phyloP scores from a whole-genome alignment of 495 filamentous ascomycete genomes.

The Lepidopterella palustris region DNA sequence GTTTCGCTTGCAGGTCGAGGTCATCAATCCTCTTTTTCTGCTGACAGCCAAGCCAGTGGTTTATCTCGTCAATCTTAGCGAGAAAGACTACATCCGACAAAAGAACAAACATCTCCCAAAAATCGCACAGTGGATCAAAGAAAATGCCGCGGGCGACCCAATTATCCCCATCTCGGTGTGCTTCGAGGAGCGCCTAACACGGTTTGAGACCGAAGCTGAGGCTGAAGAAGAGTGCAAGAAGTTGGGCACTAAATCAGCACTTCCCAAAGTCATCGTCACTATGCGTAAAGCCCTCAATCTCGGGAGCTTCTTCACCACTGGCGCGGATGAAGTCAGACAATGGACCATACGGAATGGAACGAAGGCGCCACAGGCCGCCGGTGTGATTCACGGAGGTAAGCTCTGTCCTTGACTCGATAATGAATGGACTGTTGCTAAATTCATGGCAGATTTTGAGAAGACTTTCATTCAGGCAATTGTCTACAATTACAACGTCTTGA shows the following conservation, averaged over 20 bases:
- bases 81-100: slow-evolving; percentile 95
- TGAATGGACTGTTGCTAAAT: neutral
- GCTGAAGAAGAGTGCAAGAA: slow-evolving; percentile 85
- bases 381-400: slow-evolving; percentile 80
- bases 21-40: slow-evolving; percentile 94
- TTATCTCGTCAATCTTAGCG: slow-evolving; percentile 92
- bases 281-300: slow-evolving; percentile 92
- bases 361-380: slow-evolving; percentile 94
- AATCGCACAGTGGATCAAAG: slow-evolving; percentile 90
- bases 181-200: slow-evolving; percentile 88
- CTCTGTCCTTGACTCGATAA: neutral
- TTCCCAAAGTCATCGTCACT: slow-evolving; percentile 88
- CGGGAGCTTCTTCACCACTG: slow-evolving; percentile 94
- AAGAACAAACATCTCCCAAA: slow-evolving; percentile 98
- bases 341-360: slow-evolving; percentile 97
- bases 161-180: slow-evolving; percentile 87
- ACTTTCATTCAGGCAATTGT: slow-evolving; percentile 97
- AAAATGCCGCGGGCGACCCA: slow-evolving; percentile 76
- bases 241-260: slow-evolving; percentile 74
- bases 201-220: slow-evolving; percentile 61
- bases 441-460: slow-evolving; percentile 80
- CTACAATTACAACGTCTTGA: slow-evolving; percentile 74
- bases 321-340: slow-evolving; percentile 93
- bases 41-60: slow-evolving; percentile 96
- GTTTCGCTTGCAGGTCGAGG: slow-evolving; percentile 64